These are phyloP conservation scores for Dendryphion nanum DNA, from an alignment of 2,329 filamentous ascomycete genomes.

Conservation along the genomic window DNA sequence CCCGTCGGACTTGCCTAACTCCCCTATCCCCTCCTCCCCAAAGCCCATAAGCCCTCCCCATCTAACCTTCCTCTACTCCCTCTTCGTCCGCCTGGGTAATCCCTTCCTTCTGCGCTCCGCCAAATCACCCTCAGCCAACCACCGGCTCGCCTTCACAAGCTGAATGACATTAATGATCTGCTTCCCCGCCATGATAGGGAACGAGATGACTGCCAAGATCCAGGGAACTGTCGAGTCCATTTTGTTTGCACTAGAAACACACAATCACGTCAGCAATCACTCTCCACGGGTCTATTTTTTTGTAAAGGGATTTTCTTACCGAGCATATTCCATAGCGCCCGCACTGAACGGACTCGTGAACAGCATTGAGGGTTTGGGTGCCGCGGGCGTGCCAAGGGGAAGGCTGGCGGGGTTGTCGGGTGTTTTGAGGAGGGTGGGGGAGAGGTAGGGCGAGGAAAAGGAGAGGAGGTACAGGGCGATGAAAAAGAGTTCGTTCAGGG, in stretches of 20 bases:
- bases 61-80: slow-evolving; percentile 13
- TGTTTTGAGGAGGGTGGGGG: slow-evolving; percentile 72
- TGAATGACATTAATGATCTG: slow-evolving; percentile 94
- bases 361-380: slow-evolving; percentile 67
- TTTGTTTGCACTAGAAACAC: slow-evolving; percentile 73
- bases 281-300: too few relatives aligned
- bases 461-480: slow-evolving; percentile 97
- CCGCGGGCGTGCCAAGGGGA: slow-evolving; percentile 64
- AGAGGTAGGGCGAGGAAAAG: slow-evolving; percentile 87
- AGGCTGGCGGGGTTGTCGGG: slow-evolving; percentile 54
- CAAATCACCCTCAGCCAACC: slow-evolving; percentile 89
- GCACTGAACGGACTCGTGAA: slow-evolving; percentile 91
- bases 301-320: slow-evolving; percentile 37
- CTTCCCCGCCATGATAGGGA: slow-evolving; percentile 86
- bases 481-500: slow-evolving; percentile 94
- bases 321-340: slow-evolving; percentile 85
- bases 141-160: slow-evolving; percentile 86
- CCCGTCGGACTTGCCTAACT: too few relatives aligned
- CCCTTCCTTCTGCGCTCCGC: slow-evolving; percentile 54
- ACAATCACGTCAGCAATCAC: too few relatives aligned
- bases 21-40: too few relatives aligned
- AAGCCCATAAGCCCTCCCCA: too few relatives aligned
- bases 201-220: slow-evolving; percentile 77
- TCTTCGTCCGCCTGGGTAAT: slow-evolving; percentile 33
- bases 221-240: slow-evolving; percentile 62